Base-by-base conservation (phyloP, 768 basidiomycete species). In the Tricholoma sp. region DNA sequence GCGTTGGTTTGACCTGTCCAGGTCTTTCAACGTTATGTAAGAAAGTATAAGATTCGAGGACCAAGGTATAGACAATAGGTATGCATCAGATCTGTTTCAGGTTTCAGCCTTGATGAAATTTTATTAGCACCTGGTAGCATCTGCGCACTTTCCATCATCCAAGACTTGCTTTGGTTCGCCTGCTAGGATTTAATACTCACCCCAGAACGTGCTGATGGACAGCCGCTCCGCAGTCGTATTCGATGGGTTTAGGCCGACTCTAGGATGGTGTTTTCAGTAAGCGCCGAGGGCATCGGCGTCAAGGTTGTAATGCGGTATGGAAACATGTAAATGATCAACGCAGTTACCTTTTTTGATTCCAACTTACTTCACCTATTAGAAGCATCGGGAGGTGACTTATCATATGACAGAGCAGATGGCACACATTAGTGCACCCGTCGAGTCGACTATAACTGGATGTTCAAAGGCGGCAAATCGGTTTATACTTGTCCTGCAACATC, bases 191-290 rank as follows among this genome's bases (percentile, higher is more conserved):
- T 28, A 28, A 12, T 49, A 49, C 11, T n/a, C 8, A 32, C 47
- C 47, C 47, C 47, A 49, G 29, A 49, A 49, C 47, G 47, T 49
- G 47, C 31, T 49, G 47, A 49, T 49, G 47, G 29, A 17, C 39
- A 41, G 39, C 1, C 42, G 32, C 12, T 49, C 47, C 47, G 47
- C 47, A 49, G 47, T 17, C n/a, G 11, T 49, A 31, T 49, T 49
- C 47, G 29, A 49, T 49, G 47, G 47, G 47, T 32, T 29, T 47
- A 47, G 13, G 45, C 28, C 6, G 45, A 47, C 15, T 29, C 24
- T 47, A 10, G 7, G 47, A 48, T 7, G 28, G 15, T 29, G 29
- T 49, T 32, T 24, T 31, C 47, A 49, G 29, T 32, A 49, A 49
- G 47, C 31, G 47, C 47, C 47, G 47, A 31, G n/a, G 29, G 4